These are phyloP conservation scores for Microcyclospora tardicrescens DNA, from an alignment of 2,329 filamentous ascomycete genomes.

Conservation along the genomic window DNA sequence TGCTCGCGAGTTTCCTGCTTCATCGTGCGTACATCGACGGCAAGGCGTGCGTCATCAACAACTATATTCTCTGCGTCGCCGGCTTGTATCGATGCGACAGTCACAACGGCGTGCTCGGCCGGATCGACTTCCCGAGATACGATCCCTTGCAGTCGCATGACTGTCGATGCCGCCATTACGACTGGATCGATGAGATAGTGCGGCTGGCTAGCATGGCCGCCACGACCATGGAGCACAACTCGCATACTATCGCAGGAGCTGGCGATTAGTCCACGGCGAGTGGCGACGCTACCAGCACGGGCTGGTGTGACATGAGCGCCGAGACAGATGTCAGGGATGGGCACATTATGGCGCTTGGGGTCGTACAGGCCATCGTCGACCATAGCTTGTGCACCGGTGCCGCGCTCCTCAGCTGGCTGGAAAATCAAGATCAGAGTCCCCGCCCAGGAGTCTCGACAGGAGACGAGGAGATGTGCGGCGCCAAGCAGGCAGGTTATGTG, in stretches of 20 bases:
- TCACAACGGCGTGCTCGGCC: conserved; percentile 43
- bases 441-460: conserved; percentile 37
- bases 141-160: conserved; percentile 47
- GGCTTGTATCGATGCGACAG: conserved; percentile 45
- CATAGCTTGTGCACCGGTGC: conserved; percentile 50
- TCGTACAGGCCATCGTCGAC: conserved; percentile 46
- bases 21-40: conserved; percentile 42
- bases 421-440: conserved; percentile 53
- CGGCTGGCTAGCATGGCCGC: conserved; percentile 46
- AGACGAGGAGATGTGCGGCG: conserved; percentile 38
- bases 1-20: conserved; percentile 33
- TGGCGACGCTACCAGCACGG: conserved; percentile 28
- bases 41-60: conserved; percentile 40
- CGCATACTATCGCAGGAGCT: conserved; percentile 28
- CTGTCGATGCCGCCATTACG: conserved; percentile 42
- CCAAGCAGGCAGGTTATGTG: conserved; percentile 49
- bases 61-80: conserved; percentile 51
- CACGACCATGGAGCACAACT: conserved; percentile 45
- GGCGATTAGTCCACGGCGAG: conserved; percentile 29
- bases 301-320: conserved; percentile 45
- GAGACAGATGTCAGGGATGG: conserved; percentile 43
- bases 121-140: conserved; percentile 43
- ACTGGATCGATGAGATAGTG: conserved; percentile 46
- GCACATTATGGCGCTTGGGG: conserved; percentile 27
- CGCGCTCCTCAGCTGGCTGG: conserved; percentile 55